Percentiles rank a stretch among this genome's conserved stretches.
Conservation (phyloP, 2,329 filamentous ascomycete genomes). For the Apiospora phragmitis region DNA sequence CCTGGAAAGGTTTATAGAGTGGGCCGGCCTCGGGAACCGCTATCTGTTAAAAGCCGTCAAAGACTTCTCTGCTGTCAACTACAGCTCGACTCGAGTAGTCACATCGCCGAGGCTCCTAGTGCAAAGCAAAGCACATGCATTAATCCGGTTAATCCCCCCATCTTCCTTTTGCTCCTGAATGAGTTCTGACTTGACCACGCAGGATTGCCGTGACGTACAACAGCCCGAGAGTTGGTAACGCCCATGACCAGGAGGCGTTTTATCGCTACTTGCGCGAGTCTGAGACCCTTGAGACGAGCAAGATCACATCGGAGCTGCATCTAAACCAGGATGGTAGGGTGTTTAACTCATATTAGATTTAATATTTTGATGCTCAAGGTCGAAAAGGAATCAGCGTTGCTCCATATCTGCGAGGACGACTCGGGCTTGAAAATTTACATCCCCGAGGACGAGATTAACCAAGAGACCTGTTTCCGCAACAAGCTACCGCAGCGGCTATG, state of each 20-base stretch:
- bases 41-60: neutral
- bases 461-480: conserved; percentile 29
- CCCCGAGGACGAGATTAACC: conserved; percentile 27
- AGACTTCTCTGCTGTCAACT: neutral
- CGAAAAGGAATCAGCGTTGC: conserved; percentile 19
- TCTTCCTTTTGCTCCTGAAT: neutral
- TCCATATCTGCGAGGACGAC: conserved; percentile 18
- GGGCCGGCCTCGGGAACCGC: conserved; percentile 29
- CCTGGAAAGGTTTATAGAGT: conserved; percentile 33
- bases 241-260: neutral
- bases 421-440: conserved; percentile 29
- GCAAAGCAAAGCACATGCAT: conserved; percentile 27
- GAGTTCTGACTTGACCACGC: neutral
- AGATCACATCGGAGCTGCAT: conserved; percentile 29
- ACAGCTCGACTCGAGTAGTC: neutral
- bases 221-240: neutral
- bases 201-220: neutral
- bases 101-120: neutral
- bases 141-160: conserved; percentile 31
- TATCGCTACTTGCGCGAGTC: neutral
- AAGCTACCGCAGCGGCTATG: conserved; percentile 30
- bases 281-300: conserved; percentile 29
- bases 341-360: too few species aligned
- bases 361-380: too few species aligned
- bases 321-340: conserved; percentile 29